These are phyloP conservation scores for Didymella keratinophila DNA, from an alignment of 2,329 filamentous ascomycete genomes.

Conservation along the genomic window DNA sequence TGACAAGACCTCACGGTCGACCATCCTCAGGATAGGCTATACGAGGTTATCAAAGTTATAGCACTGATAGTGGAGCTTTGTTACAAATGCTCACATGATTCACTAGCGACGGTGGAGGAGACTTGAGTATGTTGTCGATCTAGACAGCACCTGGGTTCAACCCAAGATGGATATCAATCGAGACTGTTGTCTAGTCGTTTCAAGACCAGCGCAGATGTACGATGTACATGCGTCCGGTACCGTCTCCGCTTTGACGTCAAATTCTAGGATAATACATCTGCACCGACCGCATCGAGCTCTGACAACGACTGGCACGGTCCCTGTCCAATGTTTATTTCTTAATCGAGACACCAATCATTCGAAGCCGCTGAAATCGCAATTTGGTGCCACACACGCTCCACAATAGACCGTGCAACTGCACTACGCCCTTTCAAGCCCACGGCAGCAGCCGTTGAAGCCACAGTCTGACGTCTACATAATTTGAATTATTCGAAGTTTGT, in stretches of 20 bases:
- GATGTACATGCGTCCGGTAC: not conserved
- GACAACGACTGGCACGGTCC: not conserved
- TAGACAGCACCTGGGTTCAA: not conserved
- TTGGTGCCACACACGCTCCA: not conserved
- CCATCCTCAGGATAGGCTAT: not conserved
- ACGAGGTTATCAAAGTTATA: not conserved
- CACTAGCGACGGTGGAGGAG: not conserved
- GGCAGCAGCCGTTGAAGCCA: slow-evolving; percentile 8
- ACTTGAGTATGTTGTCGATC: not conserved
- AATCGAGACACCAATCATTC: not conserved
- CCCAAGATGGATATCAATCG: not conserved
- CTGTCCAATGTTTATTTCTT: not conserved
- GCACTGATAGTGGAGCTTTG: not conserved
- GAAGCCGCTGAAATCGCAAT: not conserved
- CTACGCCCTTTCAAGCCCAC: not conserved
- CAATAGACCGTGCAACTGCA: not conserved
- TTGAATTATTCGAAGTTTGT: slow-evolving; percentile 7
- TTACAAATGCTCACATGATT: not conserved
- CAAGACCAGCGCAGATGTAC: not conserved
- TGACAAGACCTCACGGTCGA: not conserved
- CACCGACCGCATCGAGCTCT: not conserved
- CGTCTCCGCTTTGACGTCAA: not conserved
- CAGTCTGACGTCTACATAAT: not conserved
- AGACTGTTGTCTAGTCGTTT: not conserved
- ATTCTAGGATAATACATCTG: not conserved